Base-by-base conservation (phyloP, 805 yeast species). In the Aciculoconidium aculeatum region DNA sequence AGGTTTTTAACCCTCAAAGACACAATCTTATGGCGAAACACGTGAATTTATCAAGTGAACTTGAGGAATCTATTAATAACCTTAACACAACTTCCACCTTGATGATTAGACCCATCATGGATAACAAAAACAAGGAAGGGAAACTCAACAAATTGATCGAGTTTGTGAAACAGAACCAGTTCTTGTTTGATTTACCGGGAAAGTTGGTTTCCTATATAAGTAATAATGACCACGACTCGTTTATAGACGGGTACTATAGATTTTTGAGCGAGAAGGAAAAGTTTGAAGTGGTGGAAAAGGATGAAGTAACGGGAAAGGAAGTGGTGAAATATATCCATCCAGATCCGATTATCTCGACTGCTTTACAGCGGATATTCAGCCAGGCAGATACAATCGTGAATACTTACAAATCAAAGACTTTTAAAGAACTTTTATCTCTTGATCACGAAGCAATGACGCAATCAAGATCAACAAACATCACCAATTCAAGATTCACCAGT, bases 21-120 rank as follows among this genome's bases (percentile, higher is more conserved):
- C 49, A 34, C 37, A 44, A 22, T 33, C 35, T 23, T 29, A 17
- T 24, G 23, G 38, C 28, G 28, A 37, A 40, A 11, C 44, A 49
- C 23, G 55, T 50, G 9, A 37, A 60, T 1, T 43, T 64, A 17
- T 44, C 45, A 15, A 41, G 57, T 4, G 65, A 55, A 30, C 45
- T 64, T 20, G 70, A 64, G 39, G 61, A 53, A 26, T 47, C 63
- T 3, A 47, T 64, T 21, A 60, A 61, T 32, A 59, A 60, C 37
- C 42, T 64, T 26, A 62, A 60, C 30, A 39, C 57, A 18, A 47
- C 62, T 2, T 52, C 67, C 0, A 42, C 62, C 6, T 41, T 61
- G 23, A 53, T 61, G 53, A 61, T 64, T 17, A 44, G 67, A 25
- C 70, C 70, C 5, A 57, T 64, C 9, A 44, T 52, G 38, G 69